Evolutionary conservation across 768 basidiomycete species (phyloP).

Genomic region (Suillus discolor): DNA sequence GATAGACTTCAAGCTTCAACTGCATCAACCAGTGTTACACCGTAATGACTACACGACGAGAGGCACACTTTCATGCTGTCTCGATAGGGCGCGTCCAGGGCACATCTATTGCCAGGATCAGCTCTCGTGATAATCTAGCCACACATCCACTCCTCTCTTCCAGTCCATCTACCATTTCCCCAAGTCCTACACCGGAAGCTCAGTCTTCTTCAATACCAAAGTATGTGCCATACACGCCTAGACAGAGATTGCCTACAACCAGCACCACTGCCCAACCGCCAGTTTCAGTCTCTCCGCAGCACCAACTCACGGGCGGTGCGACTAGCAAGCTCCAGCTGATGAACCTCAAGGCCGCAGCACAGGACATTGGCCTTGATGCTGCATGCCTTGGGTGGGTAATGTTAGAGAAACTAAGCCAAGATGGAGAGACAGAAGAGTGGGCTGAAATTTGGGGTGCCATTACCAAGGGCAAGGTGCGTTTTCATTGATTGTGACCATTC

Average conservation of each 20-base stretch:
- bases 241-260: conserved; percentile 60
- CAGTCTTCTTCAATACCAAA: conserved; percentile 36
- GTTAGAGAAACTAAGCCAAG: conserved; percentile 65
- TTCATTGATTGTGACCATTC: background rate
- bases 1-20: background rate
- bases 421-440: conserved; percentile 64
- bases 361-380: conserved; percentile 64
- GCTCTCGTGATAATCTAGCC: conserved; percentile 56
- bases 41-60: conserved; percentile 39
- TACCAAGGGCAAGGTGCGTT: conserved; percentile 63
- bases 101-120: conserved; percentile 39
- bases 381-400: conserved; percentile 76
- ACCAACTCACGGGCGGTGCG: conserved; percentile 56
- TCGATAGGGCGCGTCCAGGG: conserved; percentile 59
- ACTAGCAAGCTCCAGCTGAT: conserved; percentile 70
- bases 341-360: conserved; percentile 73
- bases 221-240: conserved; percentile 80
- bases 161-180: conserved; percentile 27
- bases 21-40: background rate
- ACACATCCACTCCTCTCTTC: conserved; percentile 71
- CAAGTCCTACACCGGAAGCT: conserved; percentile 29
- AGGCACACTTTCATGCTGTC: conserved; percentile 47
- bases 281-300: conserved; percentile 39
- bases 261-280: conserved; percentile 43
- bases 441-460: conserved; percentile 66